Base-by-base conservation (phyloP, 495 filamentous ascomycete genomes). In the Baudoinia panamericana region DNA sequence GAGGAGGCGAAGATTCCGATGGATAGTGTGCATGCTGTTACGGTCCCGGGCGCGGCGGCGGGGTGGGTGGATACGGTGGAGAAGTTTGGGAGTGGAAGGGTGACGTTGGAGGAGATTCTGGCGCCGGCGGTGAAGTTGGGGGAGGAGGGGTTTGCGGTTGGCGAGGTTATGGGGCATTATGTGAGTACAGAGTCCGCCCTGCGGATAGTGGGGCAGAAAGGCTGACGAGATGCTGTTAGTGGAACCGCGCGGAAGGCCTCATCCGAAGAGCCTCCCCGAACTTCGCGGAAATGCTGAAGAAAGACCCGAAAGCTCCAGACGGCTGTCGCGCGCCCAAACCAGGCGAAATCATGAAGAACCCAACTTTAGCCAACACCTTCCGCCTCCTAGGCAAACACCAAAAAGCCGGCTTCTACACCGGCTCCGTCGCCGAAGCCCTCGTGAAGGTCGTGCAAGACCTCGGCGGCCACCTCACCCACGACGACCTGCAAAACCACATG, bases 61-160 rank as follows among this genome's bases (percentile, higher is more conserved):
- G 90, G 92, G 2, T 97, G 92, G 90, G 76, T 82, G 23, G 90
- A 97, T 58, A 78, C 77, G 0, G 69, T 96, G n/a, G 76, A 87
- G 61, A 78, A 71, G 33, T 95, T 96, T 58, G 90, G 90, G 3
- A 94, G 84, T 56, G 83, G 84, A 2, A 93, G 80, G 60, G 43
- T 96, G 20, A 73, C 67, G 0, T 43, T 97, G 59, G 67, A 74
- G 52, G 74, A 94, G 55, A 78, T 96, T 31, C 63, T 97, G 18
- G 65, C 63, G 25, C 88, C 90, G 9, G 90, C 83, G 0, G 85
- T 94, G 51, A 73, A 82, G 53, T 67, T 96, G 9, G 90, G 75
- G 0, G 87, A 96, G 57, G 72, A 84, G 38, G 90, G 90, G 0
- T 93, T 87, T 45, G 82, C 92, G 2, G 84, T 97, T 12, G 80